Evolutionary conservation across 768 basidiomycete species (phyloP).

Genomic region (Rhizopogon roseolus): DNA sequence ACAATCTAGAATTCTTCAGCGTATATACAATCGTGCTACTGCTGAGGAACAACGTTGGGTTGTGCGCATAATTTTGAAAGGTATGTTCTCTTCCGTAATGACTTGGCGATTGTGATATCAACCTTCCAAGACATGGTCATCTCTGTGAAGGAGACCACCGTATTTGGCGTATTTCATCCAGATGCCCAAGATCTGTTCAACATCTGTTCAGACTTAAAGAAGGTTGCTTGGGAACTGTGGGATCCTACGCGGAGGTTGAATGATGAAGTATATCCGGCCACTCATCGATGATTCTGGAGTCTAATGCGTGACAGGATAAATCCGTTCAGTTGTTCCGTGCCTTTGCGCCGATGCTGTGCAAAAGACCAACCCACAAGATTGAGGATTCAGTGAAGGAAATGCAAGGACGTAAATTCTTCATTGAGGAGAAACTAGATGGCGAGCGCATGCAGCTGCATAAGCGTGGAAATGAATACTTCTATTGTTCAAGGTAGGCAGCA

Average conservation of each 20-base stretch:
- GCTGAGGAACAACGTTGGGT: constrained; percentile 94
- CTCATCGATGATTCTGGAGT: not conserved
- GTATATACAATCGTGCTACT: constrained; percentile 74
- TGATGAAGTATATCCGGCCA: constrained; percentile 37
- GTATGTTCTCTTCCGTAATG: constrained; percentile 31
- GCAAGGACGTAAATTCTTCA: constrained; percentile 72
- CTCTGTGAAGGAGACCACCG: constrained; percentile 90
- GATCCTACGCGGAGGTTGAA: constrained; percentile 67
- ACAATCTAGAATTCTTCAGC: constrained; percentile 71
- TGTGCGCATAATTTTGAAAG: constrained; percentile 93
- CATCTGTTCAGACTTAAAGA: constrained; percentile 93
- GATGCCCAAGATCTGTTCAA: constrained; percentile 94
- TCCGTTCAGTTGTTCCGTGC: constrained; percentile 75
- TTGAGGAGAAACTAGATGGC: constrained; percentile 97
- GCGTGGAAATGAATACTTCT: constrained; percentile 85
- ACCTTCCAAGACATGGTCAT: constrained; percentile 76
- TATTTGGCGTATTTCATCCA: constrained; percentile 88
- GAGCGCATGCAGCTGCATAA: constrained; percentile 96
- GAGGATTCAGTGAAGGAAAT: constrained; percentile 85
- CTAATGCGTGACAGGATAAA: constrained; percentile 61
- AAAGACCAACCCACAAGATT: constrained; percentile 75
- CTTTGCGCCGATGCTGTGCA: constrained; percentile 95
- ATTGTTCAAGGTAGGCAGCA: constrained; percentile 72
- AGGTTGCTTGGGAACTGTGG: constrained; percentile 85
- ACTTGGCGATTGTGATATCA: not conserved